Evolutionary conservation across 2,329 filamentous ascomycete species (phyloP).

Genomic region (Arthroderma sp.): DNA sequence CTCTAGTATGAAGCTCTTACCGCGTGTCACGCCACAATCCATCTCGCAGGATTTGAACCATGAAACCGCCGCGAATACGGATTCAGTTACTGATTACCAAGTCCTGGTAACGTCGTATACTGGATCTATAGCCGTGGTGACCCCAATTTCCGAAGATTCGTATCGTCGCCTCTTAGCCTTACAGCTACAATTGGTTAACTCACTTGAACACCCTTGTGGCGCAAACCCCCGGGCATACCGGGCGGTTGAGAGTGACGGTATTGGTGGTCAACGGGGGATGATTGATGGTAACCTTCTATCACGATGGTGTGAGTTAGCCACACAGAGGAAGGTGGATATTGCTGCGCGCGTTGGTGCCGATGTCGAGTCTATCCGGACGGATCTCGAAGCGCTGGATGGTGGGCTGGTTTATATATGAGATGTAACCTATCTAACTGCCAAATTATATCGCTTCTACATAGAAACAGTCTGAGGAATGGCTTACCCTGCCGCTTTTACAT

Average conservation of each 20-base stretch:
- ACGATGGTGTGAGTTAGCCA: constrained; percentile 63
- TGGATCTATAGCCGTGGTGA: constrained; percentile 64
- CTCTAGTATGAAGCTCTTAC: constrained; percentile 61
- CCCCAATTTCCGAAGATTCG: constrained; percentile 60
- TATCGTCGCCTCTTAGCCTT: constrained; percentile 77
- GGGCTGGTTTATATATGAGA: constrained; percentile 40
- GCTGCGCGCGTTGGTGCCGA: constrained; percentile 58
- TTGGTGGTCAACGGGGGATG: constrained; percentile 45
- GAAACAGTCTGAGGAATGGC: no score
- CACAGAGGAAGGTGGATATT: constrained; percentile 58
- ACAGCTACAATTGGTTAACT: constrained; percentile 63
- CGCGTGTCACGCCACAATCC: constrained; percentile 45
- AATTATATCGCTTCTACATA: no score
- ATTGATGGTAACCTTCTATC: constrained; percentile 67
- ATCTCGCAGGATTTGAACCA: constrained; percentile 21
- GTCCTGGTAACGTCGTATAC: constrained; percentile 62
- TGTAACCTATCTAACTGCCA: no score
- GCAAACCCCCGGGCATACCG: constrained; percentile 76
- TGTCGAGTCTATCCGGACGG: constrained; percentile 54
- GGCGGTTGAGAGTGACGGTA: constrained; percentile 37
- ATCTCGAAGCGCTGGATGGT: constrained; percentile 53
- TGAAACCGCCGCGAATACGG: constrained; percentile 27
- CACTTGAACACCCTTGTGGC: constrained; percentile 62
- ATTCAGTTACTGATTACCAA: constrained; percentile 25
- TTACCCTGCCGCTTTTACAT: no score